phyloP scores from a whole-genome alignment of 1,284 basidiomycete genomes.

The Tilletiaria anomala region DNA sequence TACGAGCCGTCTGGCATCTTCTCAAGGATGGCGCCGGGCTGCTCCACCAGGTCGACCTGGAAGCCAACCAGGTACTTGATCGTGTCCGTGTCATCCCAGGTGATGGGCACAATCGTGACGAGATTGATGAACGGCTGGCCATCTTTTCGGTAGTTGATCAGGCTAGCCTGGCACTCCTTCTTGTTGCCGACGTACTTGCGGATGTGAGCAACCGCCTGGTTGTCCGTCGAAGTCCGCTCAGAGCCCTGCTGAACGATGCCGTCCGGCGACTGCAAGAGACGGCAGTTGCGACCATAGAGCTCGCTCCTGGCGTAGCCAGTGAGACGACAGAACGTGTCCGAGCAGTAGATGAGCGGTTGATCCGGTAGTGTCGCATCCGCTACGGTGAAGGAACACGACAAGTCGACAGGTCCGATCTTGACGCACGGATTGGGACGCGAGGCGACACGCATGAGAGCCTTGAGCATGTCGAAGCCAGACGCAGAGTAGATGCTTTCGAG shows the following conservation, averaged over 20 bases:
- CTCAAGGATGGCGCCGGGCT: conserved; percentile 64
- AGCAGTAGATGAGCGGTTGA: conserved; percentile 72
- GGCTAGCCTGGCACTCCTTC: conserved; percentile 57
- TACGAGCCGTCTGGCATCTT: conserved; percentile 26
- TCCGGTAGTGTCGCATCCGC: conserved; percentile 68
- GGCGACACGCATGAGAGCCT: conserved; percentile 62
- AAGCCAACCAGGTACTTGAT: conserved; percentile 81
- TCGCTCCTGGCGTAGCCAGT: conserved; percentile 60
- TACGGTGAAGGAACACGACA: conserved; percentile 76
- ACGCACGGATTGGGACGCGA: conserved; percentile 61
- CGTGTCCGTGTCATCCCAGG: conserved; percentile 7
- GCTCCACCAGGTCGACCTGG: conserved; percentile 60
- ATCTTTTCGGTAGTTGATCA: conserved; percentile 76
- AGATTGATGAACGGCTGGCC: conserved; percentile 58
- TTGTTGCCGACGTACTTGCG: conserved; percentile 12
- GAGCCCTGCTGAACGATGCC: conserved; percentile 54
- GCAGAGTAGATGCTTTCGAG: conserved; percentile 56
- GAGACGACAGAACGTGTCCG: conserved; percentile 60
- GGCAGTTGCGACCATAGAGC: conserved; percentile 38
- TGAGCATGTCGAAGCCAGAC: conserved; percentile 77
- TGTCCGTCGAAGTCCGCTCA: conserved; percentile 53
- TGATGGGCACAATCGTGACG: conserved; percentile 37
- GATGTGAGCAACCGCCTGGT: conserved; percentile 51
- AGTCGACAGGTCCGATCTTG: conserved; percentile 72
- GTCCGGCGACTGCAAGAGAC: conserved; percentile 56